Evolutionary conservation across 129 eudicot genomes (phyloP).

Genomic region (Glebionis coronaria): DNA sequence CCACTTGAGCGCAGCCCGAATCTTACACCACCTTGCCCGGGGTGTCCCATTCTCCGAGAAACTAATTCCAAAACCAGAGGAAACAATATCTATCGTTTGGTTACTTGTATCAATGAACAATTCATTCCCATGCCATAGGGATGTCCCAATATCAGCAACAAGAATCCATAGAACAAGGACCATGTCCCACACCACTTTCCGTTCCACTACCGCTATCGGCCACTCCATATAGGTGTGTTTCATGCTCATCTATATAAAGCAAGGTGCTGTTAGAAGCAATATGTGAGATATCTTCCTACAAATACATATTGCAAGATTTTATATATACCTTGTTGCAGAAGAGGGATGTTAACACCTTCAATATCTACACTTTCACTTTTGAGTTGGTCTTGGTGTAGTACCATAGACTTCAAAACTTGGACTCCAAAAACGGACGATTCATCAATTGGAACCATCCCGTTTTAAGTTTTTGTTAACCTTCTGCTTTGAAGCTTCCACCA

Average conservation of each 20-base stretch:
- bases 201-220: constrained; percentile 8
- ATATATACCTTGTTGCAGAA: no score
- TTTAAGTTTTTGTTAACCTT: constrained; percentile 35
- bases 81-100: constrained; percentile 16
- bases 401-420: constrained; percentile 29
- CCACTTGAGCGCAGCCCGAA: constrained; percentile 38
- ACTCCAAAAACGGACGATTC: constrained; percentile 28
- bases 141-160: constrained; percentile 10
- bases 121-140: constrained; percentile 26
- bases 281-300: constrained; percentile 8
- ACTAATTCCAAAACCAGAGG: constrained; percentile 28
- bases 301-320: no score
- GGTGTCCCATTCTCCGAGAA: constrained; percentile 24
- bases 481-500: constrained; percentile 48
- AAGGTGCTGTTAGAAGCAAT: background rate
- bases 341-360: no score
- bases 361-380: background rate
- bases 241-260: constrained; percentile 12
- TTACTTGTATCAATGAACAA: constrained; percentile 17
- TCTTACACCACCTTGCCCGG: constrained; percentile 34
- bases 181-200: constrained; percentile 9
- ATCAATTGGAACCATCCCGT: constrained; percentile 30
- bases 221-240: constrained; percentile 23
- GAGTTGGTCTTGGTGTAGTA: constrained; percentile 10
- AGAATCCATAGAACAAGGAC: constrained; percentile 5